Percentiles rank a stretch among this genome's conserved stretches.
phyloP scores from a whole-genome alignment of 441 rosid genomes.

The Brassica hybrid region DNA sequence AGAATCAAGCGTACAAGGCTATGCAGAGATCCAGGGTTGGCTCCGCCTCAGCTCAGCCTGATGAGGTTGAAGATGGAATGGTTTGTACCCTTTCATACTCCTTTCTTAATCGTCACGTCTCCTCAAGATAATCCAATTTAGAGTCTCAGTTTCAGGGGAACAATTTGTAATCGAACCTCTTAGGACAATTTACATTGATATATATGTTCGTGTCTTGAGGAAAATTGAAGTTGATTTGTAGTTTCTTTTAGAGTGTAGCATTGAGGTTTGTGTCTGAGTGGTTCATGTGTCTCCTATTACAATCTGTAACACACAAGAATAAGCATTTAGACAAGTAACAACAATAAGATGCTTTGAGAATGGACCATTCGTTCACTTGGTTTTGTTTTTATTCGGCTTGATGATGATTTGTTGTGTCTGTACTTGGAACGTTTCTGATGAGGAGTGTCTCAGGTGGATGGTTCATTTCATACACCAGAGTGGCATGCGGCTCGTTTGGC shows the following conservation, averaged over 20 bases:
- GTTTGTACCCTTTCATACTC: conserved; percentile 90
- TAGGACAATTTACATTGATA: background rate
- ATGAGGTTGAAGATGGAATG: conserved; percentile 96
- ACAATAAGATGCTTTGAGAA: too few species aligned
- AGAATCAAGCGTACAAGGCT: conserved; percentile 98
- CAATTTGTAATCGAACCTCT: conserved; percentile 4
- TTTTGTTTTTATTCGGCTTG: background rate
- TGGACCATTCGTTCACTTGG: background rate
- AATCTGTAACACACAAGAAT: background rate
- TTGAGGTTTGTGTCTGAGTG: background rate
- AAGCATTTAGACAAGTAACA: background rate
- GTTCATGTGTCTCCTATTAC: conserved; percentile 10
- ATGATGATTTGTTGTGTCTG: conserved; percentile 11
- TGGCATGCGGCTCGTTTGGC: conserved; percentile 99
- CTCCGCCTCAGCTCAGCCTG: conserved; percentile 79
- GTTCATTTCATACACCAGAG: conserved; percentile 99
- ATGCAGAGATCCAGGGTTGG: conserved; percentile 96
- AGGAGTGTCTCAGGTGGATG: conserved; percentile 99
- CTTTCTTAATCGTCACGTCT: background rate
- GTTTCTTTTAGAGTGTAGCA: conserved; percentile 1
- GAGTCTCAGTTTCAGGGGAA: background rate
- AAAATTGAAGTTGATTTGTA: background rate
- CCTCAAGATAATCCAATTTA: background rate
- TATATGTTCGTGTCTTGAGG: background rate
- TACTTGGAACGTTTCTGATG: conserved; percentile 77